A percentile compares a stretch with the other conserved stretches of the same genome.
Conservation (phyloP, 345 rosid species). For the Citrus medica region DNA sequence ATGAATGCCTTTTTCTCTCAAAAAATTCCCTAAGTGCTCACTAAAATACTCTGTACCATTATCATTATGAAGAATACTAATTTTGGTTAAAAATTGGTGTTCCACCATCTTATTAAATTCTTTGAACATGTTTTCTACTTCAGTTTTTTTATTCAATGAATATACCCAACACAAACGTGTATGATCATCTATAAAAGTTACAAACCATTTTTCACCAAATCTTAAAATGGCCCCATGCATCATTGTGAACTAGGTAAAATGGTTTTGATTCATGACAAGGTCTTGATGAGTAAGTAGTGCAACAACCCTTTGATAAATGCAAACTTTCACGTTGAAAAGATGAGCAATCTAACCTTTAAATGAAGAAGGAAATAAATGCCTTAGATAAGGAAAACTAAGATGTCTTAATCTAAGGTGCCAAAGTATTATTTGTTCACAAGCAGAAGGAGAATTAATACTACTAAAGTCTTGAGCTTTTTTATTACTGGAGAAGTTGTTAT, state of each 20-base stretch:
- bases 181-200: conserved; percentile 1
- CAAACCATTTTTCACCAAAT: not conserved
- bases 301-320: not conserved
- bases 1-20: not conserved
- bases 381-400: conserved; percentile 5
- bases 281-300: not conserved
- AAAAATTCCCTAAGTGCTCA: not conserved
- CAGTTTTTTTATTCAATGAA: not conserved
- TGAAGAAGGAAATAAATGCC: not conserved
- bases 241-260: not conserved
- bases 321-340: not conserved
- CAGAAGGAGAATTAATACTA: too few species aligned
- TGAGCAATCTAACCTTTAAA: not conserved
- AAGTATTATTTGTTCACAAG: not conserved
- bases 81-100: not conserved
- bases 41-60: too few species aligned
- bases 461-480: too few species aligned
- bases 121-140: not conserved
- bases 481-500: not conserved
- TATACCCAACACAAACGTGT: not conserved
- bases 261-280: not conserved
- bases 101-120: not conserved
- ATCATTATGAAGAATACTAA: not conserved
- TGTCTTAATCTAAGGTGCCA: not conserved
- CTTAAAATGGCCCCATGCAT: not conserved